Evolutionary conservation across 1,284 basidiomycete species (phyloP).

Genomic region (Pterulicium gracile): DNA sequence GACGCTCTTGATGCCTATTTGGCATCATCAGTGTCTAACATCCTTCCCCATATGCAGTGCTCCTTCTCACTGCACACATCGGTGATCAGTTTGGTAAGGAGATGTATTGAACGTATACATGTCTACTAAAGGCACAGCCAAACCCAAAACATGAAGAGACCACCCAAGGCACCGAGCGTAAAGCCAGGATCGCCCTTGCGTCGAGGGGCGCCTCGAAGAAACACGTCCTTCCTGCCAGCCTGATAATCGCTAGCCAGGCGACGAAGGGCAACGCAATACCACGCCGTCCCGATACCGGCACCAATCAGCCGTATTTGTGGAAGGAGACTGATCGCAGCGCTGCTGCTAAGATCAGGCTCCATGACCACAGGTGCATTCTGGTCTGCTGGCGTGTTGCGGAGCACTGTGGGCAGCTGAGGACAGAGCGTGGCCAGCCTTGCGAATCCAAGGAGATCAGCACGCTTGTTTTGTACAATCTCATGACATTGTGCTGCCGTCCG

Average conservation of each 20-base stretch:
- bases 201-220: conserved; percentile 4
- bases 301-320: conserved; percentile 43
- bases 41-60: too few relatives aligned
- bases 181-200: neutral
- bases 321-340: conserved; percentile 14
- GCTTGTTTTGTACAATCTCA: conserved; percentile 35
- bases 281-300: conserved; percentile 41
- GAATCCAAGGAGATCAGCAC: conserved; percentile 70
- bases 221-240: neutral
- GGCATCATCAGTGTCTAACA: too few relatives aligned
- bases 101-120: too few relatives aligned
- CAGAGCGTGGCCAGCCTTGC: conserved; percentile 58
- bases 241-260: conserved; percentile 23
- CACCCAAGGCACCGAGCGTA: conserved; percentile 1
- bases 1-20: too few relatives aligned
- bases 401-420: conserved; percentile 46
- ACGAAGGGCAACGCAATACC: conserved; percentile 48
- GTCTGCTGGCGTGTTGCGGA: conserved; percentile 30
- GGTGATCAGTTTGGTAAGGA: too few relatives aligned
- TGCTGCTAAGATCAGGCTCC: conserved; percentile 16
- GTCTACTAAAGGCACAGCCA: conserved; percentile 1
- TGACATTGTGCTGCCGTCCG: conserved; percentile 49
- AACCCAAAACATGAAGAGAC: neutral
- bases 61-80: too few relatives aligned
- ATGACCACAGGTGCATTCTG: conserved; percentile 13